Evolutionary conservation across 768 basidiomycete species (phyloP), one percentile per base, ranked within the genome.

Genomic region (Termitomyces titanicus): DNA sequence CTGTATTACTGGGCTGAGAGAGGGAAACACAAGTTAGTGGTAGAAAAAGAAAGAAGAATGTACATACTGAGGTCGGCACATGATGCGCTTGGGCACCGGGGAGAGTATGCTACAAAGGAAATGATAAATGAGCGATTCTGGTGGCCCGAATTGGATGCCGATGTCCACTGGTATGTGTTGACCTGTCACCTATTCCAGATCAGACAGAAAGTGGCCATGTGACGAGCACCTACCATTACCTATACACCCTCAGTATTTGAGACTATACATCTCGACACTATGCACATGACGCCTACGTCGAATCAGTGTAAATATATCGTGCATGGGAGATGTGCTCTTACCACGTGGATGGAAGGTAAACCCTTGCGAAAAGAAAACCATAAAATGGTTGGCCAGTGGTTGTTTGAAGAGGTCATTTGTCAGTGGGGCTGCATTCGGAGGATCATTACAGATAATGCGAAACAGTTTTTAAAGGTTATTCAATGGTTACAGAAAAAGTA

Each of bases 371-470:
- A 53, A 0, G 64, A 72, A 25, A 68, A 58, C 3, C 61, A 55
- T 7, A 49, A 60, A 13, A 42, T 51, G 0, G 47, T 72, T 1
- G 69, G 51, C 0, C 7, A 55, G 15, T 71, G 68, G 59, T 55
- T 72, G 7, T 64, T 67, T 24, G 60, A 69, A 31, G 64, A 68
- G 3, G 63, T 71, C 3, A 51, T 75, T 10, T 77, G 70, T 54
- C 47, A 66, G 15, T 77, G 73, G 74, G 74, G 75, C n/a, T 63
- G 66, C 3, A 25, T 73, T 1, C 27, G 68, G 67, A 0, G 71
- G 74, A 48, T 48, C 35, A 10, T 48, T 3, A 48, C 20, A n/a
- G 12, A 48, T 24, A 48, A 48, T 24, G 33, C 33, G 0, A 18
- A 35, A 31, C 33, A 48, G 13, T 48, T 48, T 7, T 8, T 18